phyloP scores from a whole-genome alignment of 108 stramenopile genomes.

The Nannochloropsis gaditana region DNA sequence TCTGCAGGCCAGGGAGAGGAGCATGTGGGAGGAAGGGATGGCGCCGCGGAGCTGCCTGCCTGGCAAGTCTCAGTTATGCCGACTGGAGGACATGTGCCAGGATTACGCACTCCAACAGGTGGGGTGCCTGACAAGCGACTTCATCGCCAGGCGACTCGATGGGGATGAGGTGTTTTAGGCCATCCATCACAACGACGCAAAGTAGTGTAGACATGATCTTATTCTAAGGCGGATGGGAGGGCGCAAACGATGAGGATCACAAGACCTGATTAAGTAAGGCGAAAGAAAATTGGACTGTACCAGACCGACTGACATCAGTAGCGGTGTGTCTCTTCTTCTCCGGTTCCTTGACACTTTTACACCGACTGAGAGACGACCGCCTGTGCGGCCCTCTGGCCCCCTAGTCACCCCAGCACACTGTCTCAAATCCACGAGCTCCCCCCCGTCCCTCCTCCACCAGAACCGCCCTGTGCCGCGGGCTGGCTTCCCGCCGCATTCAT shows the following conservation, averaged over 20 bases:
- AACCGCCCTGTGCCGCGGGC: neutral
- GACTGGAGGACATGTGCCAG: neutral
- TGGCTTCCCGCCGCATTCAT: neutral
- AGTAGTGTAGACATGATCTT: no score
- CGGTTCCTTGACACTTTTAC: no score
- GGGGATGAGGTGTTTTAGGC: neutral
- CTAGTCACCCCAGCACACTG: no score
- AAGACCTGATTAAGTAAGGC: no score
- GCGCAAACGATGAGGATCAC: no score
- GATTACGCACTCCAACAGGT: neutral
- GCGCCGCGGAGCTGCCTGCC: neutral
- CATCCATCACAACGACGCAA: no score
- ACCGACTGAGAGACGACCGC: no score
- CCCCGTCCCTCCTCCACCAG: neutral
- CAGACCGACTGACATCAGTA: no score
- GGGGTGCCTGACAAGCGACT: neutral
- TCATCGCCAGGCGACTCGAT: neutral
- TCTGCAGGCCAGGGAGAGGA: neutral
- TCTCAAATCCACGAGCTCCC: neutral
- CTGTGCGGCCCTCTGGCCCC: no score
- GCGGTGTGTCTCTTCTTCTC: no score
- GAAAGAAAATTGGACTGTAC: no score
- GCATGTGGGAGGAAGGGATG: neutral
- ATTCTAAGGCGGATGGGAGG: no score
- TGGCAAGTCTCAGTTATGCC: neutral